phyloP scores from a whole-genome alignment of 345 rosid species.

The Raphanus sativus region DNA sequence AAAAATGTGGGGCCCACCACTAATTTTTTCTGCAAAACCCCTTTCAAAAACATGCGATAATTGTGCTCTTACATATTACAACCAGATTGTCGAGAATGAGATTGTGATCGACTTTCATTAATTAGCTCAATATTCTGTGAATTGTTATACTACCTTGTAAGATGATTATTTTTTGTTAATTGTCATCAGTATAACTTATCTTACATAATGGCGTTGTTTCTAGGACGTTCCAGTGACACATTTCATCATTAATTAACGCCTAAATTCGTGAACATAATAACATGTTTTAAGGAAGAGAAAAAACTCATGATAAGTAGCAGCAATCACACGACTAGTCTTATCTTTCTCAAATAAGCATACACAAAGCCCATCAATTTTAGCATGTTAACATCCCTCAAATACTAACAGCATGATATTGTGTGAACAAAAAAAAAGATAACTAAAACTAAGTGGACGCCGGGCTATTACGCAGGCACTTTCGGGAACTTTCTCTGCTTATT shows the following conservation, averaged over 20 bases:
- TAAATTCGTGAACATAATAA: not conserved
- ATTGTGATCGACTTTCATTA: not conserved
- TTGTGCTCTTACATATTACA: not conserved
- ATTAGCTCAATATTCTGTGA: not conserved
- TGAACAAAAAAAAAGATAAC: no score
- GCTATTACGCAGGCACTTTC: not conserved
- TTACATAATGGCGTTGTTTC: not conserved
- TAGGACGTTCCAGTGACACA: no score
- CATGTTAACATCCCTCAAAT: no score
- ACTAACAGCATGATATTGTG: no score
- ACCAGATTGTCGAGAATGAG: not conserved
- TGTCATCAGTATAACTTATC: not conserved
- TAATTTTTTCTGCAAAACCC: no score
- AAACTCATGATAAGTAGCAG: not conserved
- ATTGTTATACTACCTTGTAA: not conserved
- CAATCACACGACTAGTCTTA: slow-evolving; percentile 20
- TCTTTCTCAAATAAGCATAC: not conserved
- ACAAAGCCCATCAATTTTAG: no score
- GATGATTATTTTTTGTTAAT: no score
- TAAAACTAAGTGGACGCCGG: no score
- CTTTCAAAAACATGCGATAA: no score
- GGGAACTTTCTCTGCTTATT: not conserved
- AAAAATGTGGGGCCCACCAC: no score
- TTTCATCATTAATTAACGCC: not conserved
- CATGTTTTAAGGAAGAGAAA: not conserved